phyloP scores from a whole-genome alignment of 352 stramenopile genomes.

The Aphanomyces cochlioides region DNA sequence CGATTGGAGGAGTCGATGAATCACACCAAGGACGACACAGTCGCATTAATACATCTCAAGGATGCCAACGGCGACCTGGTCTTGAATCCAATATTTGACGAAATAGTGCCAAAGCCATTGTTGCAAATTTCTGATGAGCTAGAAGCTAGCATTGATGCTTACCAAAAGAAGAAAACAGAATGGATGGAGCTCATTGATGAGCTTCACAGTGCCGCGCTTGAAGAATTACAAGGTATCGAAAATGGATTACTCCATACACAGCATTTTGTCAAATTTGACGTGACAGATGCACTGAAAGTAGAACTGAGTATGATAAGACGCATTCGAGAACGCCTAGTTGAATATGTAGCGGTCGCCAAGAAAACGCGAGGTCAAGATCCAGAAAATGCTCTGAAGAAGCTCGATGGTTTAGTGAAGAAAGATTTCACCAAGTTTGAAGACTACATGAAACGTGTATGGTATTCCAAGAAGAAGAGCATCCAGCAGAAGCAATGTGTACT shows the following conservation, averaged over 20 bases:
- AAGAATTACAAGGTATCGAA: neutral
- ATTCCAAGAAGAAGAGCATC: neutral
- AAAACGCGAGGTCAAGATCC: neutral
- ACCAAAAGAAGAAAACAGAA: neutral
- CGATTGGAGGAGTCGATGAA: constrained; percentile 3
- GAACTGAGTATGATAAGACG: neutral
- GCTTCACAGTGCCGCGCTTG: neutral
- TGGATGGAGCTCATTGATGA: neutral
- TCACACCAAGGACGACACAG: neutral
- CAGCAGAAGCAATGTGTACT: neutral
- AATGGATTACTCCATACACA: neutral
- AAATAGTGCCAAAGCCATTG: neutral
- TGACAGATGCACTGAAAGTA: neutral
- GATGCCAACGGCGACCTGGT: neutral
- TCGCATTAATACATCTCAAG: neutral
- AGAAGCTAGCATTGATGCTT: neutral
- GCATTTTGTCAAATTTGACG: neutral
- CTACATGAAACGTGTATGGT: neutral
- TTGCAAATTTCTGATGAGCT: neutral
- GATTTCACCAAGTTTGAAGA: neutral
- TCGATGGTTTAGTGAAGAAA: neutral
- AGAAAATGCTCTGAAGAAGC: neutral
- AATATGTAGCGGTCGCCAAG: neutral
- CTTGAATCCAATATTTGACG: neutral
- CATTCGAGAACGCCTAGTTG: neutral